Evolutionary conservation across 306 rosid species (phyloP), one percentile per base, ranked within the genome.

Genomic region (Cucumis hystrix): DNA sequence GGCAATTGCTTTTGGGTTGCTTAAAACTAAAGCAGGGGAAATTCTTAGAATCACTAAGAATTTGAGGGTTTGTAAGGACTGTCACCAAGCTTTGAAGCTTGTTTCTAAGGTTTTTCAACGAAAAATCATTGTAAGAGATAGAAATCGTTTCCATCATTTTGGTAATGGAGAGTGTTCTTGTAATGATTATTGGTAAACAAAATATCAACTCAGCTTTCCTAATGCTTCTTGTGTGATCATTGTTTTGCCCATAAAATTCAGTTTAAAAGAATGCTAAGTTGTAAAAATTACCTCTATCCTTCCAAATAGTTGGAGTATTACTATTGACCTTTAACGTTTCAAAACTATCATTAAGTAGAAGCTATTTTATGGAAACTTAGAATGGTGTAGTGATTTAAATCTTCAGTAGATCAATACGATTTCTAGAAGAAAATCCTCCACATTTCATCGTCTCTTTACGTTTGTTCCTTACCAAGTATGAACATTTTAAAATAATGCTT

Each of bases 81-180:
- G 94, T 80, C 97, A 91, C 85, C 84, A 82, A 70, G 92, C 91
- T 60, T 49, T 67, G 9, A 91, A 91, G 77, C 77, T 85, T 28
- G 77, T 91, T 71, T 87, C 94, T 0, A 84, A 83, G 80, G 81
- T 75, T 56, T 89, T 77, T 71, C 41, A 76, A 14, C 84, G 92
- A 2, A 79, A 83, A 65, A 86, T 91, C 14, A 78, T 91, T 63
- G 82, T 89, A 37, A 85, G 92, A 79, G 94, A 91, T 63, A 77
- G 91, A 78, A 85, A 79, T 58, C 84, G 92, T 4, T 89, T 91
- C 89, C 92, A 91, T 82, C 92, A 89, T 83, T 91, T 91, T 79
- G 69, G 67, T 54, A 59, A 55, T 40, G 97, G 97, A 57, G 82
- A 66, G 25, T 89, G 92, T 82, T 90, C 89, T 28, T 90, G 91